A percentile compares a stretch with the other conserved stretches of the same genome.
Evolutionary conservation across 345 rosid species (phyloP).

Genomic region (Populus pruinosa): DNA sequence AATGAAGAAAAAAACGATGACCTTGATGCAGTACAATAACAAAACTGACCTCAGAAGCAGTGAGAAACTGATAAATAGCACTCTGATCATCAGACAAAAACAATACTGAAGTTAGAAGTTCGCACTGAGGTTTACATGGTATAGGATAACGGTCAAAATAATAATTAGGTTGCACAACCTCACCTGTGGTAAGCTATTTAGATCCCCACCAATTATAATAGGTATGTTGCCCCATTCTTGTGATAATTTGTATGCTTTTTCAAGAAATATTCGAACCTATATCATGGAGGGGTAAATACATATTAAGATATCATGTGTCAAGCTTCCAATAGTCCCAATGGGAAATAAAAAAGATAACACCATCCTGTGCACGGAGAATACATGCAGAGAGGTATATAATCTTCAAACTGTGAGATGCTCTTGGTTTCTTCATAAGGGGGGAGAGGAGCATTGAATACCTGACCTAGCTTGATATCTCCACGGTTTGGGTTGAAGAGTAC

Average conservation of each 20-base stretch:
- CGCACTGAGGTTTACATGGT: background rate
- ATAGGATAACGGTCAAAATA: background rate
- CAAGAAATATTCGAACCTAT: constrained; percentile 73
- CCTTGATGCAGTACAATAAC: background rate
- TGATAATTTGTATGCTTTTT: constrained; percentile 69
- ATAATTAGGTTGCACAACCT: constrained; percentile 13
- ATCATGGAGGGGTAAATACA: constrained; percentile 2
- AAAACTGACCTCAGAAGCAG: constrained; percentile 74
- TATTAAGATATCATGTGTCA: constrained; percentile 1
- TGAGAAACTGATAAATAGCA: constrained; percentile 75
- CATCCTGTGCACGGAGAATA: no score
- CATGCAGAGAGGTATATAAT: no score
- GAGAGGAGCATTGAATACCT: constrained; percentile 41
- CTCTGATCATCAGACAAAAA: constrained; percentile 51
- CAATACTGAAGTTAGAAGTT: constrained; percentile 18
- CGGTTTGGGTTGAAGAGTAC: constrained; percentile 78
- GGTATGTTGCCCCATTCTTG: constrained; percentile 82
- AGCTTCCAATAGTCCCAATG: background rate
- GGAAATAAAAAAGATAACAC: no score
- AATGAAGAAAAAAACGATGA: background rate
- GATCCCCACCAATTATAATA: constrained; percentile 72
- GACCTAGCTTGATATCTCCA: constrained; percentile 89
- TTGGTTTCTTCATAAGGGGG: background rate
- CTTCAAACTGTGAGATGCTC: no score
- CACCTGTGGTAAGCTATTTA: constrained; percentile 79